Percentiles rank a stretch among this genome's conserved stretches.
These are phyloP conservation scores for Fraxinus greggii DNA, from an alignment of 305 asterid genomes.

Conservation along the genomic window DNA sequence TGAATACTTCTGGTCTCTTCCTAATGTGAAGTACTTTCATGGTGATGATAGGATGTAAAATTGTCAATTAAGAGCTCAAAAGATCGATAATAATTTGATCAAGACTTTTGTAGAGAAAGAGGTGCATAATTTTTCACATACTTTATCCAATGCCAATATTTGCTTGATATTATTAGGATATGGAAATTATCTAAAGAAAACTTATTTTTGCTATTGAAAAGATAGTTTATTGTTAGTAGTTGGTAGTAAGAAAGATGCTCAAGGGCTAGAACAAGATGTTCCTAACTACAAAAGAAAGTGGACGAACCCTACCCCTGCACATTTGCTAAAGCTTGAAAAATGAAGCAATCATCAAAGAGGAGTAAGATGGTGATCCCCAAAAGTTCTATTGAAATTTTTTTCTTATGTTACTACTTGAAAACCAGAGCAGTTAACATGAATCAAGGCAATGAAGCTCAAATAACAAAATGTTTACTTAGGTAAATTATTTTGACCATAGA, in stretches of 20 bases:
- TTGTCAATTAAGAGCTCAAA: background rate
- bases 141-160: background rate
- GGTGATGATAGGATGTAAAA: background rate
- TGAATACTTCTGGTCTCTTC: background rate
- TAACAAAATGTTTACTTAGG: background rate
- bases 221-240: background rate
- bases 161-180: background rate
- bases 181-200: background rate
- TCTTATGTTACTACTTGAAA: background rate
- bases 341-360: constrained; percentile 11
- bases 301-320: background rate
- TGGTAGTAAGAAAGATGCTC: background rate
- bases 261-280: background rate
- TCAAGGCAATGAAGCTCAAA: constrained; percentile 5
- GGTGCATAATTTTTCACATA: background rate
- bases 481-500: background rate
- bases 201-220: background rate
- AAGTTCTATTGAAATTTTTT: background rate
- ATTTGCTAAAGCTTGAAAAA: background rate
- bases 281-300: background rate
- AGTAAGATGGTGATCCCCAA: background rate
- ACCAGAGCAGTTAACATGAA: background rate
- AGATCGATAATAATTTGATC: background rate
- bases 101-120: background rate
- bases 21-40: background rate